These are phyloP conservation scores for Pythium periplocum DNA, from an alignment of 352 stramenopile species.

Conservation along the genomic window DNA sequence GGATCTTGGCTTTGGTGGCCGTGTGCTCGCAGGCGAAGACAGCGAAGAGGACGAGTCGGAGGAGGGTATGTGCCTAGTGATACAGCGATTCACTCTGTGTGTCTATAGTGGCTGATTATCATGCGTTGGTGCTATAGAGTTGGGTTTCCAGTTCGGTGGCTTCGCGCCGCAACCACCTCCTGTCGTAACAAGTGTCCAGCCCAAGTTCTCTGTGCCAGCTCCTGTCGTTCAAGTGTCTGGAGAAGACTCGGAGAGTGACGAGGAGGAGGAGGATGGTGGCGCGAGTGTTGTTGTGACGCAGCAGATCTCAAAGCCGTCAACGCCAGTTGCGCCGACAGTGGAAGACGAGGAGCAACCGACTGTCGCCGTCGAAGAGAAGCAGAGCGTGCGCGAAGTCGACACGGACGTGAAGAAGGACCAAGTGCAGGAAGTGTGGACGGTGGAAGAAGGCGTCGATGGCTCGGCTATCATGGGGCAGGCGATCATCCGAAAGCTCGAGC, in stretches of 20 bases:
- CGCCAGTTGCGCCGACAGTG: neutral
- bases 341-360: constrained; percentile 1
- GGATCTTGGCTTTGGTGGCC: constrained; percentile 45
- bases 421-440: constrained; percentile 22
- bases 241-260: constrained; percentile 12
- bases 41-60: constrained; percentile 78
- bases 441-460: constrained; percentile 39
- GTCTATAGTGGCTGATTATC: constrained; percentile 2
- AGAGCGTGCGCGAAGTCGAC: constrained; percentile 10
- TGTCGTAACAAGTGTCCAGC: constrained; percentile 8
- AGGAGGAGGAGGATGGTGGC: constrained; percentile 14
- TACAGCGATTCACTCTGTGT: neutral
- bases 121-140: constrained; percentile 4
- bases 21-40: constrained; percentile 70
- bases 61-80: constrained; percentile 20
- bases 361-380: constrained; percentile 1
- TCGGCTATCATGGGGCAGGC: constrained; percentile 48
- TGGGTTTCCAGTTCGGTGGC: constrained; percentile 14
- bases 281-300: neutral
- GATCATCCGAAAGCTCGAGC: constrained; percentile 46
- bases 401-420: neutral
- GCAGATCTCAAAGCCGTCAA: neutral
- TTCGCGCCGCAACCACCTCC: neutral
- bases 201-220: constrained; percentile 11
- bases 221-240: neutral